A percentile compares a stretch with the other conserved stretches of the same genome.
Conservation (phyloP, 495 filamentous ascomycete genomes). For the Penicillium canariense region DNA sequence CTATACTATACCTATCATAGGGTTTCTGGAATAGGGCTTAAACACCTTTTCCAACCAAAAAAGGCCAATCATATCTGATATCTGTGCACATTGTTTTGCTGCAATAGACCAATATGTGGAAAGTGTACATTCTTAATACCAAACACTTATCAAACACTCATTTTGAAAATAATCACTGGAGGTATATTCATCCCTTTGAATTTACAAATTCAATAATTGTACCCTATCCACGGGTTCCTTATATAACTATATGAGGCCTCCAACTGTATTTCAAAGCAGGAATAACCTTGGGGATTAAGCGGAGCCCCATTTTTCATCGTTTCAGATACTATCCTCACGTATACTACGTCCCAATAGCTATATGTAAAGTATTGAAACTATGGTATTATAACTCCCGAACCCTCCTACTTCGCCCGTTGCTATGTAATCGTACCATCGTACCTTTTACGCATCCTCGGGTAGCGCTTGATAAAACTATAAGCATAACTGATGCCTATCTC, state of each 20-base stretch:
- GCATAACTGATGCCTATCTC: background rate
- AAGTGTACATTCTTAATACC: conserved; percentile 13
- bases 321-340: background rate
- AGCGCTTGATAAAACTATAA: background rate
- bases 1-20: conserved; percentile 12
- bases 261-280: conserved; percentile 19
- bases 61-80: conserved; percentile 25
- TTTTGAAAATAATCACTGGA: conserved; percentile 34
- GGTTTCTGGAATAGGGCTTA: conserved; percentile 11
- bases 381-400: background rate
- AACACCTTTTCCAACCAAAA: conserved; percentile 14
- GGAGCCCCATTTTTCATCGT: background rate
- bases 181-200: conserved; percentile 23
- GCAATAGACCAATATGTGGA: conserved; percentile 26
- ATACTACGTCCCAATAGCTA: background rate
- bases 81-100: conserved; percentile 33
- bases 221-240: conserved; percentile 1
- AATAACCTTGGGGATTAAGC: background rate
- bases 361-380: background rate
- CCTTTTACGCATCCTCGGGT: background rate
- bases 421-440: background rate
- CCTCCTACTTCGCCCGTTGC: background rate
- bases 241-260: conserved; percentile 24
- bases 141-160: conserved; percentile 21
- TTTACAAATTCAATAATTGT: conserved; percentile 37